These are phyloP conservation scores for Xylaria cubensis DNA, from an alignment of 495 filamentous ascomycete genomes.

Conservation along the genomic window DNA sequence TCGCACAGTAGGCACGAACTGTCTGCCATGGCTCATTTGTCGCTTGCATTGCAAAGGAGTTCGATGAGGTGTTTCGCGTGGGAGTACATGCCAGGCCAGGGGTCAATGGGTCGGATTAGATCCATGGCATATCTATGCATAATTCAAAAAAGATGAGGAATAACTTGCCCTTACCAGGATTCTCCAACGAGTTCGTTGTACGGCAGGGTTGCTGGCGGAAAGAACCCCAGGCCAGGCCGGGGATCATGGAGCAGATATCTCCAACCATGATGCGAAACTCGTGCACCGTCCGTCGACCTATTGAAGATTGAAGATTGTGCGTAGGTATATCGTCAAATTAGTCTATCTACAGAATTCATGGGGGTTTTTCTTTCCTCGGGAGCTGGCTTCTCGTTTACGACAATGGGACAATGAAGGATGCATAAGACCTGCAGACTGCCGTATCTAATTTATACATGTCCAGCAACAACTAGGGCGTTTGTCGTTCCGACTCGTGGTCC, in stretches of 20 bases:
- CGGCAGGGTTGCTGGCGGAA: background rate
- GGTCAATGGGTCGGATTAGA: background rate
- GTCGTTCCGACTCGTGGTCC: background rate
- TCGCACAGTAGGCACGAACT: background rate
- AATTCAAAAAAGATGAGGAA: background rate
- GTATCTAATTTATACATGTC: background rate
- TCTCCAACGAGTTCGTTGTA: slow-evolving; percentile 7
- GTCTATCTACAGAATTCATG: background rate
- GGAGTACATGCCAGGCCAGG: background rate
- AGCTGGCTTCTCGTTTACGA: background rate
- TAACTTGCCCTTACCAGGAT: background rate
- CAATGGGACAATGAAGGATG: background rate
- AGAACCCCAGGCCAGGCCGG: background rate
- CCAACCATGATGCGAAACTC: background rate
- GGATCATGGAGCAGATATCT: background rate
- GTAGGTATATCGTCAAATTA: background rate
- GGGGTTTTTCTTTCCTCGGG: background rate
- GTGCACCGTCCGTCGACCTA: background rate
- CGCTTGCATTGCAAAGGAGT: background rate
- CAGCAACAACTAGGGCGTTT: background rate
- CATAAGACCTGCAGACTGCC: background rate
- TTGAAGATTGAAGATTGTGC: background rate
- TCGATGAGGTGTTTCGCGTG: background rate
- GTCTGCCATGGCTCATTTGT: background rate
- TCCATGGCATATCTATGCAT: background rate